These are phyloP conservation scores for Coniella vitis DNA, from an alignment of 2,329 filamentous ascomycete species.

Conservation along the genomic window DNA sequence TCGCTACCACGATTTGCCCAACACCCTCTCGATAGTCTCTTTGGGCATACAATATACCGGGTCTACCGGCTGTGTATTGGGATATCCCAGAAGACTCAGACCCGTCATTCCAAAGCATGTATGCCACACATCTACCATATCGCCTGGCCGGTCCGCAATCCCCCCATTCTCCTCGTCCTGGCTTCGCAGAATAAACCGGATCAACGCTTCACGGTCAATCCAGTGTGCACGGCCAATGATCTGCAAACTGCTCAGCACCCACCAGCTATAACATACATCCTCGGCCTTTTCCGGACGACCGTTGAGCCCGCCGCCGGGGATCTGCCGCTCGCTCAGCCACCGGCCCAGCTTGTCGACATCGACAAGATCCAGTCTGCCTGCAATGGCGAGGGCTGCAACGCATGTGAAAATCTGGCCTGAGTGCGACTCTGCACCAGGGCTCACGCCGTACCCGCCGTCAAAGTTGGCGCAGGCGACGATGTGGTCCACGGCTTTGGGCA, in stretches of 20 bases:
- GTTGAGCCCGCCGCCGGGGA: conserved; percentile 82
- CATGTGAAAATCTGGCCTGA: conserved; percentile 95
- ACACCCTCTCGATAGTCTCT: conserved; percentile 53
- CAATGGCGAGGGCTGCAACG: conserved; percentile 78
- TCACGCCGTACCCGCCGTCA: conserved; percentile 87
- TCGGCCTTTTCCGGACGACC: conserved; percentile 92
- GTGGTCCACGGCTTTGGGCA: conserved; percentile 73
- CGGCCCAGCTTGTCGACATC: conserved; percentile 74
- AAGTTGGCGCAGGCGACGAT: conserved; percentile 82
- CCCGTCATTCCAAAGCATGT: conserved; percentile 86
- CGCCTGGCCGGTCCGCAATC: conserved; percentile 80
- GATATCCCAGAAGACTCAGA: conserved; percentile 73
- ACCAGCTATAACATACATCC: conserved; percentile 99
- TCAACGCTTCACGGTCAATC: conserved; percentile 80
- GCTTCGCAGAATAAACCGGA: conserved; percentile 75
- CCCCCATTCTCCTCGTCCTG: conserved; percentile 83
- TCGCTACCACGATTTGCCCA: conserved; percentile 32
- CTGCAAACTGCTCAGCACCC: conserved; percentile 85
- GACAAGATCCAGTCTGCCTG: conserved; percentile 71
- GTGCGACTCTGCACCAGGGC: conserved; percentile 88
- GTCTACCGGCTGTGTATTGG: conserved; percentile 73
- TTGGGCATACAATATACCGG: conserved; percentile 82
- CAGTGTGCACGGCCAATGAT: conserved; percentile 86
- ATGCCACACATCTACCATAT: conserved; percentile 97
- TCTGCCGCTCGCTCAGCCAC: conserved; percentile 91